Evolutionary conservation across 129 eudicot species (phyloP), one percentile per base, ranked within the genome.

Genomic region (Flaveria ramosissima): DNA sequence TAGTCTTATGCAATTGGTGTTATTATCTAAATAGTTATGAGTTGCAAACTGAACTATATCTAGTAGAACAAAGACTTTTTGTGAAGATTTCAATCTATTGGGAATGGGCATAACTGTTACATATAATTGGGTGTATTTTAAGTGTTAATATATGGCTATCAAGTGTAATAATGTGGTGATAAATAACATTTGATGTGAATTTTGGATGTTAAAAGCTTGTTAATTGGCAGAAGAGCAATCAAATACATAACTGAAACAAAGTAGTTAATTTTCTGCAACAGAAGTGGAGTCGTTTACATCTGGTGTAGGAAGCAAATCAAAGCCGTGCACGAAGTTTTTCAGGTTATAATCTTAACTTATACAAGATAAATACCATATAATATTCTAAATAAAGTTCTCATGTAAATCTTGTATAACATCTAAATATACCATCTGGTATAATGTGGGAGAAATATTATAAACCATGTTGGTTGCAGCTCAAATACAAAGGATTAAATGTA

Each of bases 291-390:
- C 88, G 30, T 84, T 91, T 86, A 82, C 88, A 86, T 85, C 87
- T 81, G 95, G 97, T 91, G 88, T 91, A 88, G 95, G 97, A 85
- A 89, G 95, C 95, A 91, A 91, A 91, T 89, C 92, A 84, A 91
- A 89, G 97, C 97, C 97, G 62, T 91, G 97, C 95, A 91, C 79
- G 84, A 91, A 91, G 95, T 91, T 91, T 87, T 91, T 88, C 97
- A 91, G 97, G 97, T 91, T 91, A 39, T 83, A 83, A 86, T 80
- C 87, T 78, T 81, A 81, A 86, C 83, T 81, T 75, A 74, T 71
- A 57, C 73, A 76, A 84, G 74, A 65, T 61, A 76, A 87, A 71
- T 85, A 83, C 66, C 27, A 30, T 71, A 63, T 72, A 79, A 79
- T 30, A 39, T 45, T 53, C 9, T 71, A 70, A 85, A 53, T 82